Conservation (phyloP, 306 rosid genomes). For the Castanospermum australe region DNA sequence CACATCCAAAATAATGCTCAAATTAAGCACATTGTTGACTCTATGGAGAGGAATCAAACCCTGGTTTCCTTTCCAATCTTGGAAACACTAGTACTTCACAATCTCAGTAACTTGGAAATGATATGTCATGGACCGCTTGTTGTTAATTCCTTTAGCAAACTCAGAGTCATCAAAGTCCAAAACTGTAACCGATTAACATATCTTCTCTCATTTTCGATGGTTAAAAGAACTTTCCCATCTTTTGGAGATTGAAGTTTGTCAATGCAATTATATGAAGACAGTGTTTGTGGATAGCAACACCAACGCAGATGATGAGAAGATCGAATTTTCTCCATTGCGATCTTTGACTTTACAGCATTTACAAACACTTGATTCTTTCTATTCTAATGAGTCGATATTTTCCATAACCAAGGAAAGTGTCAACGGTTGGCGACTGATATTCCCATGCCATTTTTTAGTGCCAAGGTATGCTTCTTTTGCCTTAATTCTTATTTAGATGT, state of each 20-base stretch:
- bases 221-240: neutral
- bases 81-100: neutral
- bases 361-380: neutral
- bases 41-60: neutral
- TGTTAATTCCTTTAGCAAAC: neutral
- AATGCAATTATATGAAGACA: neutral
- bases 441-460: neutral
- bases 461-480: too few species aligned
- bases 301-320: neutral
- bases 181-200: neutral
- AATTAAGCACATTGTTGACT: neutral
- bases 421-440: too few species aligned
- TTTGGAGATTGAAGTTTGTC: neutral
- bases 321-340: neutral
- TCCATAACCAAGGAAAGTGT: too few species aligned
- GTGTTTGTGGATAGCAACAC: neutral
- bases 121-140: neutral
- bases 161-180: neutral
- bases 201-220: neutral
- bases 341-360: neutral
- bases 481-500: too few species aligned
- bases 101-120: neutral
- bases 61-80: neutral
- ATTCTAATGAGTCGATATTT: too few species aligned
- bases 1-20: neutral